Base-by-base conservation (phyloP, 352 stramenopile genomes). In the Pythium oligandrum region DNA sequence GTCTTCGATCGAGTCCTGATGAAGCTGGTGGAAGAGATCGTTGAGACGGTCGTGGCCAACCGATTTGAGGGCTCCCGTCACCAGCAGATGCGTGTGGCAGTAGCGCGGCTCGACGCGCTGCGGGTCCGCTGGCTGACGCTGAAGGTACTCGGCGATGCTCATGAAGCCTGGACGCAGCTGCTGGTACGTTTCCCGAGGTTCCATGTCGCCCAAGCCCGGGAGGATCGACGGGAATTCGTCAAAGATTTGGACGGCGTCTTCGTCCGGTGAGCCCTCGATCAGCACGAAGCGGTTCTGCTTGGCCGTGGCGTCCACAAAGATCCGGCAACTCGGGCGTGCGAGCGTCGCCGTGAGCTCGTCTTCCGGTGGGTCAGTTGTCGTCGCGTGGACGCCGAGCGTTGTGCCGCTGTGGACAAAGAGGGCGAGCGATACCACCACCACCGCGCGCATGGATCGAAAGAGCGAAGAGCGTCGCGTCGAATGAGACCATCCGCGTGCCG, bases 1-100 rank as follows among this genome's bases (percentile, higher is more conserved):
- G 53, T 90, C 75, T 48, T 73, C 70, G 33, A 78, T 75, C 8
- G 66, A 61, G 8, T 60, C 70, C 30, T 78, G 51, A 40, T 73
- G 59, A 50, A 78, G 65, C n/a, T 63, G 59, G 12, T 42, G 44
- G 32, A 66, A 71, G 32, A 75, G 17, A 8, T 8, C 52, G n/a
- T 73, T 54, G 5, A 75, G 55, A 3, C 55, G 51, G 4, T 61
- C 46, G 7, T 53, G 48, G 7, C 64, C 62, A 0, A 68, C 44
- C 37, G 66, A 63, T 33, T 53, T 55, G 12, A 86, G 51, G 35
- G 68, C 58, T 32, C 66, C 59, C 8, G 76, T 53, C 12, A 71
- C 70, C 31, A 57, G 48, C 46, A 68, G 40, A 45, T 69, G 55
- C 65, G 70, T 67, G 50, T 80, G 77, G 55, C 78, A 88, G 34